These are phyloP conservation scores for Tilletia walkeri DNA, from an alignment of 1,284 basidiomycete genomes.

Conservation along the genomic window DNA sequence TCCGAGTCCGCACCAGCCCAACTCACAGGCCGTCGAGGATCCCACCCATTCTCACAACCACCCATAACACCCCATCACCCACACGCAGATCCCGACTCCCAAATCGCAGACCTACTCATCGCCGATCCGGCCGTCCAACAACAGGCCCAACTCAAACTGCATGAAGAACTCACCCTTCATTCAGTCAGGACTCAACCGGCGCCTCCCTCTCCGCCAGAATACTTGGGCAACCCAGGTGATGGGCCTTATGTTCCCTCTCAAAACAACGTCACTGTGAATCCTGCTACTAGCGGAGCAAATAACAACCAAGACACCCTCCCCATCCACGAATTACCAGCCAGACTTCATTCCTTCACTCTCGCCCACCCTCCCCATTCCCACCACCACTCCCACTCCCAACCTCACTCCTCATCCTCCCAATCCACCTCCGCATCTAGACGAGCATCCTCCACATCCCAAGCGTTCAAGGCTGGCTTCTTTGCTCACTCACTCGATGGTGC, in stretches of 20 bases:
- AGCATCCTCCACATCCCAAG: neutral
- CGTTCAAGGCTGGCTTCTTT: neutral
- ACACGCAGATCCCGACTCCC: neutral
- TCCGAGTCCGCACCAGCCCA: too few species aligned
- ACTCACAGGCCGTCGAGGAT: too few species aligned
- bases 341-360: slow-evolving; percentile 2
- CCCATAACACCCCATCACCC: slow-evolving; percentile 9
- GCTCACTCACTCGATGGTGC: neutral
- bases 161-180: slow-evolving; percentile 14
- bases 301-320: neutral
- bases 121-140: slow-evolving; percentile 11
- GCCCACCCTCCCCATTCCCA: slow-evolving; percentile 9
- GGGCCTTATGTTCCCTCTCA: neutral
- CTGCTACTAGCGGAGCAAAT: neutral
- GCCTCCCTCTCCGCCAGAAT: slow-evolving; percentile 4
- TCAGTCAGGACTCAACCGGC: neutral
- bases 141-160: slow-evolving; percentile 2
- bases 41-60: neutral
- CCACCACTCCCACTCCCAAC: slow-evolving; percentile 11
- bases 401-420: too few species aligned
- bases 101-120: neutral
- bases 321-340: slow-evolving; percentile 6
- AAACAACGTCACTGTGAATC: too few species aligned
- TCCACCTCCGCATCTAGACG: neutral
- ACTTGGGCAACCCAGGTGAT: neutral